These are phyloP conservation scores for Bigelowiella natans DNA, from an alignment of 78 protist genomes.

Conservation along the genomic window DNA sequence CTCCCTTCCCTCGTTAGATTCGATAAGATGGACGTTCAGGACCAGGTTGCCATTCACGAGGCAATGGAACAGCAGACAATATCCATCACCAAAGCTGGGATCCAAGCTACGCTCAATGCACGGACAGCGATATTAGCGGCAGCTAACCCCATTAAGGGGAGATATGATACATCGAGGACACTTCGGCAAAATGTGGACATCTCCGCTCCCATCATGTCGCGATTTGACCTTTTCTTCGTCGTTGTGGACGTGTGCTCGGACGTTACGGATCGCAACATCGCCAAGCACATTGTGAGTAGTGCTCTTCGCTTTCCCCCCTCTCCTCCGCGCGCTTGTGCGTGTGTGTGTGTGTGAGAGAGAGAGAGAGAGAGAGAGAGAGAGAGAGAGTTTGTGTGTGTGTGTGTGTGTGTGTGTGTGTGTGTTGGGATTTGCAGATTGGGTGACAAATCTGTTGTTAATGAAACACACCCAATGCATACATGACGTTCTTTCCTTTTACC, in stretches of 20 bases:
- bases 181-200: constrained; percentile 75
- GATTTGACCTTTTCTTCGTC: constrained; percentile 97
- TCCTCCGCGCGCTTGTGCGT: neutral
- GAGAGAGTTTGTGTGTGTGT: no score
- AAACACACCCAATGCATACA: no score
- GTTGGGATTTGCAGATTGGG: no score
- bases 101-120: constrained; percentile 89
- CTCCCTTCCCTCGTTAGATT: no score
- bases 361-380: neutral
- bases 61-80: constrained; percentile 99
- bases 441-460: constrained; percentile 12
- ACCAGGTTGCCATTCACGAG: constrained; percentile 59
- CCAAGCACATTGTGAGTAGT: constrained; percentile 72
- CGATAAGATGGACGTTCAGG: constrained; percentile 25
- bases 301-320: neutral
- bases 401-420: no score
- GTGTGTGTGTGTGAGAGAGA: neutral
- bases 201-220: constrained; percentile 91
- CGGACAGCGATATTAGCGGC: constrained; percentile 84
- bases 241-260: constrained; percentile 73
- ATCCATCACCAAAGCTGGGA: constrained; percentile 97
- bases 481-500: no score
- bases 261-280: constrained; percentile 73
- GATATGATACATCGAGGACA: constrained; percentile 17
- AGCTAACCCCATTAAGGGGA: constrained; percentile 6